These are phyloP conservation scores for Eustoma russellianum DNA, from an alignment of 257 asterid species.

Conservation along the genomic window DNA sequence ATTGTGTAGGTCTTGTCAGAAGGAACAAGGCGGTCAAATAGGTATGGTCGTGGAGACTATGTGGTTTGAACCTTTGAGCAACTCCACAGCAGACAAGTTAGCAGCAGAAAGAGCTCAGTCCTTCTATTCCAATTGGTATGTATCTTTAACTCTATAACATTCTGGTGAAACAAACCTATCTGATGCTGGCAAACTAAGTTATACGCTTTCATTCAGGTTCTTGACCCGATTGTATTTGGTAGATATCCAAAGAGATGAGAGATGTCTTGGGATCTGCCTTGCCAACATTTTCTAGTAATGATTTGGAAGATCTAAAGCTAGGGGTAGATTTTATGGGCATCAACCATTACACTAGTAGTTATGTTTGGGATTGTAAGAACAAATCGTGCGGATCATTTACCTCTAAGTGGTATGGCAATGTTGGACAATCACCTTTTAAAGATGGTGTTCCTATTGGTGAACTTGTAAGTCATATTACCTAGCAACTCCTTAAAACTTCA, in stretches of 20 bases:
- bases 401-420: slow-evolving; percentile 12
- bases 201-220: slow-evolving; percentile 6
- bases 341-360: slow-evolving; percentile 19
- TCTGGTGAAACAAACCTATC: background rate
- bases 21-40: slow-evolving; percentile 11
- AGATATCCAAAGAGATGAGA: slow-evolving; percentile 22
- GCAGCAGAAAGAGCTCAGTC: slow-evolving; percentile 10
- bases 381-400: slow-evolving; percentile 5
- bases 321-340: slow-evolving; percentile 19
- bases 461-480: slow-evolving; percentile 5
- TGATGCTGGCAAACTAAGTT: background rate
- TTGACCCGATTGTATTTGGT: slow-evolving; percentile 9
- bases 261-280: slow-evolving; percentile 15
- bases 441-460: slow-evolving; percentile 17
- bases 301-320: slow-evolving; percentile 10
- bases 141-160: background rate
- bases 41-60: slow-evolving; percentile 6
- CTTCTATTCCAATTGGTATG: slow-evolving; percentile 7
- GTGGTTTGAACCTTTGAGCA: slow-evolving; percentile 10
- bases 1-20: background rate
- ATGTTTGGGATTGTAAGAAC: slow-evolving; percentile 18
- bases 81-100: slow-evolving; percentile 10
- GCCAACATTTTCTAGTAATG: slow-evolving; percentile 22
- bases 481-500: background rate
- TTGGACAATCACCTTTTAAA: slow-evolving; percentile 3